These are phyloP conservation scores for Crithidia expoeki DNA, from an alignment of 208 protist species.

Conservation along the genomic window DNA sequence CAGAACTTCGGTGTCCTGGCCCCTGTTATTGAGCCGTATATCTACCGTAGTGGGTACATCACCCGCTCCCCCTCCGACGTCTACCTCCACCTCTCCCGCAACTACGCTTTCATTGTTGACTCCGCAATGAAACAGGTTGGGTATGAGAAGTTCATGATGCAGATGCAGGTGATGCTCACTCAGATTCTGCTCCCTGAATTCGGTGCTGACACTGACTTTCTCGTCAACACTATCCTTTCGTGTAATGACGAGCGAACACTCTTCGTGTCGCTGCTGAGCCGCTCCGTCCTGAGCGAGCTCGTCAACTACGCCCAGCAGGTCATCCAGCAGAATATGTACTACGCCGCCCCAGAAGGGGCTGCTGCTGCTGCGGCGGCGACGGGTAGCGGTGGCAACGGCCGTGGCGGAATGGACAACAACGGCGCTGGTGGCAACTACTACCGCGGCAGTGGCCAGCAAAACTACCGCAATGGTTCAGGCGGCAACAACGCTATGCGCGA, in stretches of 20 bases:
- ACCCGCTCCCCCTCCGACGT: slow-evolving; percentile 53
- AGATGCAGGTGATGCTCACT: slow-evolving; percentile 49
- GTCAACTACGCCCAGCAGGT: slow-evolving; percentile 45
- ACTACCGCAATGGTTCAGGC: slow-evolving; percentile 11
- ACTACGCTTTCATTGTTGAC: slow-evolving; percentile 33
- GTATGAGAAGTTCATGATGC: slow-evolving; percentile 31
- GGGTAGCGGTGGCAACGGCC: background rate
- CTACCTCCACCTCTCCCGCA: slow-evolving; percentile 47
- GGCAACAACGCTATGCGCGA: slow-evolving; percentile 18
- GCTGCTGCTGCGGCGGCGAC: slow-evolving; percentile 3
- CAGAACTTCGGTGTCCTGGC: slow-evolving; percentile 67
- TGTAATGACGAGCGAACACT: slow-evolving; percentile 35
- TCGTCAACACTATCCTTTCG: slow-evolving; percentile 45
- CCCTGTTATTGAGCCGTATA: slow-evolving; percentile 52
- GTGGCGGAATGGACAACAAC: background rate
- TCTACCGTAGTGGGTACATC: slow-evolving; percentile 61
- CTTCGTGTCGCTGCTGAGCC: slow-evolving; percentile 57
- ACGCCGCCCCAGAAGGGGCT: slow-evolving; percentile 17
- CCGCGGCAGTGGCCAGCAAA: slow-evolving; percentile 18
- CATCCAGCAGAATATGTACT: slow-evolving; percentile 32
- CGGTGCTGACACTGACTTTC: slow-evolving; percentile 33
- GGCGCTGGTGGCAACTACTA: slow-evolving; percentile 22
- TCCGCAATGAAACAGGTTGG: slow-evolving; percentile 31
- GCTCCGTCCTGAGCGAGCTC: slow-evolving; percentile 40
- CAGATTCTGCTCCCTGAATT: slow-evolving; percentile 41